phyloP scores from a whole-genome alignment of 2,329 filamentous ascomycete genomes.

The Mollisia scopiformis region DNA sequence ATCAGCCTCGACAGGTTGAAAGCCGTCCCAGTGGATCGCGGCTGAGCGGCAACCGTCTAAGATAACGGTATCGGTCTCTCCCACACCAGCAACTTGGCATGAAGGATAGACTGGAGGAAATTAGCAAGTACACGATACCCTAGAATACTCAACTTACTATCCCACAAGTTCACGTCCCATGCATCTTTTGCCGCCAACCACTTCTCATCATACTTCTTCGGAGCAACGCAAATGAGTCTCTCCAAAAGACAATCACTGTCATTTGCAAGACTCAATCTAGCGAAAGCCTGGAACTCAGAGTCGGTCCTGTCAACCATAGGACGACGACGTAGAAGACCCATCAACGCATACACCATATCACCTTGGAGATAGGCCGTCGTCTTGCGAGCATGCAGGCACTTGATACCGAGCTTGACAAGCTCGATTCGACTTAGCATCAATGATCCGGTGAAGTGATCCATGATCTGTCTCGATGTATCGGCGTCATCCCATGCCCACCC shows the following conservation, averaged over 20 bases:
- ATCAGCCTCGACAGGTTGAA: constrained; percentile 5
- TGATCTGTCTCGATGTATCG: background rate
- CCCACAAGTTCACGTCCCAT: constrained; percentile 35
- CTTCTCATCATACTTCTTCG: constrained; percentile 8
- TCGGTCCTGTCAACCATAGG: constrained; percentile 29
- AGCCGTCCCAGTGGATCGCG: constrained; percentile 33
- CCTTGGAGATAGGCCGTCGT: background rate
- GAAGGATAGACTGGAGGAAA: constrained; percentile 26
- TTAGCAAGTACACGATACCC: background rate
- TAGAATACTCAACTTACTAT: constrained; percentile 13
- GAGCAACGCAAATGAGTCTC: constrained; percentile 32
- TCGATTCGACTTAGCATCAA: constrained; percentile 1
- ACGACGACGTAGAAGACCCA: constrained; percentile 5
- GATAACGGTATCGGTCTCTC: constrained; percentile 35
- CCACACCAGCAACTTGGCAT: constrained; percentile 37
- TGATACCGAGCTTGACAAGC: background rate
- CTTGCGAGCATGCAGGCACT: background rate
- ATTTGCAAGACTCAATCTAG: constrained; percentile 35
- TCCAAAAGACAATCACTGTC: constrained; percentile 37
- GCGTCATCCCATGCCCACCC: constrained; percentile 9
- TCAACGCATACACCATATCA: constrained; percentile 1
- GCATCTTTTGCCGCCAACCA: constrained; percentile 31
- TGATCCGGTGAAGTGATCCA: constrained; percentile 10
- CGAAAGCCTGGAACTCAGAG: constrained; percentile 35
- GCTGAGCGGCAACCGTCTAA: constrained; percentile 35